Evolutionary conservation across 2,329 filamentous ascomycete genomes (phyloP).

Genomic region (Hymenoscyphus fraxineus): DNA sequence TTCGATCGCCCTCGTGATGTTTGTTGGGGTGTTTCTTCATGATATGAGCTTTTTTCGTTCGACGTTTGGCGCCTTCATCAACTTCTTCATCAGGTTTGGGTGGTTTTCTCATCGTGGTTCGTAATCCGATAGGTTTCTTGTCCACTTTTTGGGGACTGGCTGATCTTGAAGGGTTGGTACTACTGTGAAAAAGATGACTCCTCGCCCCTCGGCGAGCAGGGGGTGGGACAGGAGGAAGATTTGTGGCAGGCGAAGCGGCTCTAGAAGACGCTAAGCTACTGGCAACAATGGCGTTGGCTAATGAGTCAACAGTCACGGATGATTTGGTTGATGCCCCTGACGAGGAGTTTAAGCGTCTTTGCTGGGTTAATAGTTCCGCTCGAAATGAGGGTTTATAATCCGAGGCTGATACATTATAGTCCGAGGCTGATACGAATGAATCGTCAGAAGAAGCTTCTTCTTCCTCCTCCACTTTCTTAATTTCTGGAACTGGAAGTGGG

Average conservation of each 20-base stretch:
- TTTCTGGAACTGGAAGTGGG: background rate
- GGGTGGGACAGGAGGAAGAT: slow-evolving; percentile 24
- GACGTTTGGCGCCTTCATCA: slow-evolving; percentile 48
- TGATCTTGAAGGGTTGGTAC: slow-evolving; percentile 36
- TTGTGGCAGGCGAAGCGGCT: slow-evolving; percentile 37
- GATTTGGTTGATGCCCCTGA: slow-evolving; percentile 20
- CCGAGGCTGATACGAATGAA: slow-evolving; percentile 35
- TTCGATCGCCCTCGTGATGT: slow-evolving; percentile 72
- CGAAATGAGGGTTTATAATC: slow-evolving; percentile 27
- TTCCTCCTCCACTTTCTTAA: slow-evolving; percentile 16
- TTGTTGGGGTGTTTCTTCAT: slow-evolving; percentile 64
- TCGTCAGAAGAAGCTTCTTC: slow-evolving; percentile 31
- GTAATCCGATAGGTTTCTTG: slow-evolving; percentile 43
- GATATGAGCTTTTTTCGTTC: slow-evolving; percentile 51
- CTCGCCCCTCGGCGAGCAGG: slow-evolving; percentile 34
- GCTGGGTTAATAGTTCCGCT: slow-evolving; percentile 27
- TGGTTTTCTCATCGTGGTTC: slow-evolving; percentile 62
- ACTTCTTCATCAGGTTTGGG: slow-evolving; percentile 52
- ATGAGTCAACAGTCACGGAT: slow-evolving; percentile 55
- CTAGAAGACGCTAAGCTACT: slow-evolving; percentile 67
- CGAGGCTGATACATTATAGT: slow-evolving; percentile 32
- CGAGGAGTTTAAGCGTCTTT: slow-evolving; percentile 15
- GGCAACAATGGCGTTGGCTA: slow-evolving; percentile 72
- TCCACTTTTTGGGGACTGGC: slow-evolving; percentile 34
- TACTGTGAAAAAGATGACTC: slow-evolving; percentile 35